Conservation (phyloP, 1,139 yeast species). For the Yamadazyma friedrichii region DNA sequence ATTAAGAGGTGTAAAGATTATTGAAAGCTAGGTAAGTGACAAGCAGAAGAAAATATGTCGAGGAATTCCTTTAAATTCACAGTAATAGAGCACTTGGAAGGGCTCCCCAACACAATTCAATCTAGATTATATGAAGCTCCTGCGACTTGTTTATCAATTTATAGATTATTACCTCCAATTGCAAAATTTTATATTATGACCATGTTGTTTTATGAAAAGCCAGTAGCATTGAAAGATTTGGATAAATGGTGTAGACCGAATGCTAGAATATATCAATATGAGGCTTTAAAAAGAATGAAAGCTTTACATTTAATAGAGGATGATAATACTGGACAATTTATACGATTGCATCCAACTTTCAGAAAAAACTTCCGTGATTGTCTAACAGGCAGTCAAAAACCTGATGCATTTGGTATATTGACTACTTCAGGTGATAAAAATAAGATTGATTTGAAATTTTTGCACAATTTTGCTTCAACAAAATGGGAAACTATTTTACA, state of each 20-base stretch:
- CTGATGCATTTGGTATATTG: conserved; percentile 46
- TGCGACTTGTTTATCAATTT: conserved; percentile 91
- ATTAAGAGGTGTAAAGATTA: no score
- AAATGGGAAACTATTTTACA: conserved; percentile 96
- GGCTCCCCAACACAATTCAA: conserved; percentile 81
- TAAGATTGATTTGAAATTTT: conserved; percentile 57
- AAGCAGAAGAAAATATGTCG: conserved; percentile 26
- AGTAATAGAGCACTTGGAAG: conserved; percentile 87
- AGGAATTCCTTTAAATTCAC: conserved; percentile 44
- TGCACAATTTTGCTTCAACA: conserved; percentile 77
- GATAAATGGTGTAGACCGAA: conserved; percentile 74
- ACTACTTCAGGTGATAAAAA: conserved; percentile 35
- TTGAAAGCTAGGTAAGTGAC: background rate
- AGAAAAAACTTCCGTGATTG: conserved; percentile 77
- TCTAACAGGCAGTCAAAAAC: conserved; percentile 69
- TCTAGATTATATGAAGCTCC: conserved; percentile 75
- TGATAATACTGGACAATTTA: conserved; percentile 49
- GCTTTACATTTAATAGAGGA: conserved; percentile 76
- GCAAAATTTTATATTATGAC: conserved; percentile 89
- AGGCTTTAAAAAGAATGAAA: conserved; percentile 75
- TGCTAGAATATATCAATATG: conserved; percentile 58
- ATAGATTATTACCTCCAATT: conserved; percentile 79
- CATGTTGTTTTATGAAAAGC: conserved; percentile 77
- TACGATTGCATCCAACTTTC: conserved; percentile 71
- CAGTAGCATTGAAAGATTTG: conserved; percentile 64